A percentile compares a stretch with the other conserved stretches of the same genome.
Evolutionary conservation across 148 eudicot species (phyloP).

Genomic region (Polygonum aviculare): DNA sequence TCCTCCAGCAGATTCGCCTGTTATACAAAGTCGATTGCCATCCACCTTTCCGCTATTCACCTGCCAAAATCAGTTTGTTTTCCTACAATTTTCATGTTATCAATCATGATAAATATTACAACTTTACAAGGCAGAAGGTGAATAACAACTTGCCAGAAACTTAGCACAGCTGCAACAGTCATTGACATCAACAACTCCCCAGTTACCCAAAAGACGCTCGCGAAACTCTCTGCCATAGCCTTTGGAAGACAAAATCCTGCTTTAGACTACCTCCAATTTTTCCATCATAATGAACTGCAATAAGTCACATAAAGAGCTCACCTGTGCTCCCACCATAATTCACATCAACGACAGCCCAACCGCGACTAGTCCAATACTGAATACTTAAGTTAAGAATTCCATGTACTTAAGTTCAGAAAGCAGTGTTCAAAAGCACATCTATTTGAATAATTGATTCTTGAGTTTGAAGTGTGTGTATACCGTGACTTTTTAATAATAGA

Average conservation of each 20-base stretch:
- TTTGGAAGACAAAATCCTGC: slow-evolving; percentile 14
- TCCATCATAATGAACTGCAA: neutral
- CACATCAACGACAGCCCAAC: slow-evolving; percentile 96
- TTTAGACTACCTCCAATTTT: neutral
- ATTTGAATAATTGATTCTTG: neutral
- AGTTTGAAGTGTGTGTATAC: slow-evolving; percentile 28
- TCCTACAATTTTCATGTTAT: neutral
- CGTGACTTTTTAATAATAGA: slow-evolving; percentile 76
- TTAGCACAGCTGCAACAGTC: slow-evolving; percentile 96
- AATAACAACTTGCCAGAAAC: slow-evolving; percentile 48
- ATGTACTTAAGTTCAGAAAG: slow-evolving; percentile 36
- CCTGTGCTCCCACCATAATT: slow-evolving; percentile 99
- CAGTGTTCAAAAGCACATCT: neutral
- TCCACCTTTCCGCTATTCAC: slow-evolving; percentile 71
- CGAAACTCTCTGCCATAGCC: slow-evolving; percentile 92
- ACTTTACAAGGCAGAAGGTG: neutral
- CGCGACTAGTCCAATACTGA: slow-evolving; percentile 97
- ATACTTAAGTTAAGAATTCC: slow-evolving; percentile 66
- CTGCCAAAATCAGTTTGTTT: slow-evolving; percentile 22
- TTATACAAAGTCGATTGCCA: slow-evolving; percentile 61
- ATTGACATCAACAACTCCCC: slow-evolving; percentile 88
- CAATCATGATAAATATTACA: neutral
- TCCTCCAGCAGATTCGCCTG: slow-evolving; percentile 97
- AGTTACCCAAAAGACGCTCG: slow-evolving; percentile 62
- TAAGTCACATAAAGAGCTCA: slow-evolving; percentile 14